Evolutionary conservation across 2,329 filamentous ascomycete species (phyloP).

Genomic region (Claviceps sp.): DNA sequence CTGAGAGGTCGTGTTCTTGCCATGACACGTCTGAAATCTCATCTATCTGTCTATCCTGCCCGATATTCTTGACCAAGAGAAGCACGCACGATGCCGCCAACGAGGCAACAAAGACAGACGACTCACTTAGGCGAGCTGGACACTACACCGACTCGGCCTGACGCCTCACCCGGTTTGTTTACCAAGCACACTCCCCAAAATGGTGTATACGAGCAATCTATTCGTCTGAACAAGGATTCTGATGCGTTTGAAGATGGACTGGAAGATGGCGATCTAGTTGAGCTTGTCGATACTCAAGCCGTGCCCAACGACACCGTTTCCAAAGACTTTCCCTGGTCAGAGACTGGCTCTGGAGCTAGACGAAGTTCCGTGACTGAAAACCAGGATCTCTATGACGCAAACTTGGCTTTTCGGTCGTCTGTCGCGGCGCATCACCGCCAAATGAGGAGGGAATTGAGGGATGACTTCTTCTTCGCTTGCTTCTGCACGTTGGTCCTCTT

Average conservation of each 20-base stretch:
- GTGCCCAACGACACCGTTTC: neutral
- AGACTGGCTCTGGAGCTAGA: constrained; percentile 13
- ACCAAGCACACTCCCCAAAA: neutral
- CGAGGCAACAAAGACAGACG: constrained; percentile 6
- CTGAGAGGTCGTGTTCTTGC: neutral
- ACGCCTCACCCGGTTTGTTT: constrained; percentile 7
- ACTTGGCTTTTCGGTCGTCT: no score
- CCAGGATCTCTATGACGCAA: no score
- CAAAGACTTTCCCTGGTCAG: constrained; percentile 16
- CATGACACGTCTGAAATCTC: neutral
- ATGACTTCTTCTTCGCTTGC: no score
- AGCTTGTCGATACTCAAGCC: constrained; percentile 6
- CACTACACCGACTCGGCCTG: constrained; percentile 18
- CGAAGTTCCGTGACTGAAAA: constrained; percentile 12
- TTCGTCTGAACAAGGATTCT: neutral
- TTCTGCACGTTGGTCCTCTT: no score
- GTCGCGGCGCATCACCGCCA: no score
- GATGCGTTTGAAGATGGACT: constrained; percentile 13
- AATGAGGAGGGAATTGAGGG: no score
- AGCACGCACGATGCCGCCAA: neutral
- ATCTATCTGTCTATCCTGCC: neutral
- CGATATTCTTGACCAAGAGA: neutral
- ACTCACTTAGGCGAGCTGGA: constrained; percentile 18
- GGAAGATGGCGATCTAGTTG: constrained; percentile 13
- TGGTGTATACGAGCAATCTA: neutral